Evolutionary conservation across 106 monocot species (phyloP).

Genomic region (Allium cepa): DNA sequence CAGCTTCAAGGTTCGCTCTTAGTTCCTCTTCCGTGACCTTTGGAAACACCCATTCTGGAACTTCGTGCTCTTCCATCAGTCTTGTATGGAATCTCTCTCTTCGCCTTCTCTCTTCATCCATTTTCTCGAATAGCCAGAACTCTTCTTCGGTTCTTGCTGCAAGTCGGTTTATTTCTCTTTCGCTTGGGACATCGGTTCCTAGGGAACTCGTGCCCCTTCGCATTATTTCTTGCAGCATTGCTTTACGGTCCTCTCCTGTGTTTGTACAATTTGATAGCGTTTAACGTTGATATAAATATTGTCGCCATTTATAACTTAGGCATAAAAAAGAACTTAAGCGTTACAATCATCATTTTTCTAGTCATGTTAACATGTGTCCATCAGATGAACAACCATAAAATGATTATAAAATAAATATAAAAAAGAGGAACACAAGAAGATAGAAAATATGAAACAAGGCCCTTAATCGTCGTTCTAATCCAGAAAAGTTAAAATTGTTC

Average conservation of each 20-base stretch:
- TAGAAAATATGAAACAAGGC: too few species aligned
- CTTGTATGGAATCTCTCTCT: slow-evolving; percentile 77
- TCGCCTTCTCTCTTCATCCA: slow-evolving; percentile 89
- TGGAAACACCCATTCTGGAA: slow-evolving; percentile 87
- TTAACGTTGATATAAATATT: not conserved
- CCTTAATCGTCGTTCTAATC: too few species aligned
- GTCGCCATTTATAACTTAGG: too few species aligned
- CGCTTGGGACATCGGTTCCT: slow-evolving; percentile 92
- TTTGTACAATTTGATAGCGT: not conserved
- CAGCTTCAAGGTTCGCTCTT: slow-evolving; percentile 12
- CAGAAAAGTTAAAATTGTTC: too few species aligned
- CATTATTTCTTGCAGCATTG: slow-evolving; percentile 87
- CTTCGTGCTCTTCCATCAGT: slow-evolving; percentile 90
- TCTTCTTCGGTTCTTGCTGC: slow-evolving; percentile 83
- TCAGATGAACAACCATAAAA: too few species aligned
- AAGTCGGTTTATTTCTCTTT: slow-evolving; percentile 93
- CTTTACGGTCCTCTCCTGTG: slow-evolving; percentile 81
- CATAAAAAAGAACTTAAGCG: too few species aligned
- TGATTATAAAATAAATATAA: too few species aligned
- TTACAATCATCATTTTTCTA: too few species aligned
- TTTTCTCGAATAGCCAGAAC: slow-evolving; percentile 91
- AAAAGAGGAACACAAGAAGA: too few species aligned
- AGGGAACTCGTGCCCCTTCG: slow-evolving; percentile 70
- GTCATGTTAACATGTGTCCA: too few species aligned
- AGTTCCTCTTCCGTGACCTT: slow-evolving; percentile 22